Evolutionary conservation across 1,139 yeast genomes (phyloP), one percentile per base, ranked within the genome.

Genomic region (Petasospora rhodanensis): DNA sequence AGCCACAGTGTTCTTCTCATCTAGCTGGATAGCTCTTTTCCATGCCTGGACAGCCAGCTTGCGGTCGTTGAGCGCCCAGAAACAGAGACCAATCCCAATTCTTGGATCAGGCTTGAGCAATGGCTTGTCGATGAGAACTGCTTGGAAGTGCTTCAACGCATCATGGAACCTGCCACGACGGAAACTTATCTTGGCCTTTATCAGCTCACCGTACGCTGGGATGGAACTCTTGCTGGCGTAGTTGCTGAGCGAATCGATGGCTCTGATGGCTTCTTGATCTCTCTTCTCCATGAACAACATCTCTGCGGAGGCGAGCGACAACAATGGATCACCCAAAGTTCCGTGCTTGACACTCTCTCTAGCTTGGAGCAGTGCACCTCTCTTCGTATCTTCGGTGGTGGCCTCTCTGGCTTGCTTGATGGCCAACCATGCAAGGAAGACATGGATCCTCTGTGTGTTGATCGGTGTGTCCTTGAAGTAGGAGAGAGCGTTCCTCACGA

Each of bases 61-160:
- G 44, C 75, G 73, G 54, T 86, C 95, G 35, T 80, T 81, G 40
- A 91, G 64, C 42, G 77, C 76, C 96, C 96, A 91, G 55, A 80
- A 89, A 58, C 97, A 89, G 48, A 91, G 66, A 25, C 98, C 99
- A 45, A 91, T 79, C 16, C 98, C 99, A 38, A 91, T 72, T 59
- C 99, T 70, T 14, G 98, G 95, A 58, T 91, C 98, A 1, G 97
- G 97, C 44, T 72, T 71, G 52, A 82, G 65, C 24, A 77, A 54
- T 2, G 97, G 97, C 43, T 86, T 79, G 32, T 80, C 67, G 29
- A 79, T 70, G 46, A 91, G 66, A 8, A 85, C 80, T 45, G 80
- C 84, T 61, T 91, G 99, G 58, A 83, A 91, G 28, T 83, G 59
- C 54, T 80, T 81, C 47, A 91, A 70, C 13, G 96, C 91, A 7